phyloP scores from a whole-genome alignment of 2,329 filamentous ascomycete species.

The Furcasterigmium furcatum region DNA sequence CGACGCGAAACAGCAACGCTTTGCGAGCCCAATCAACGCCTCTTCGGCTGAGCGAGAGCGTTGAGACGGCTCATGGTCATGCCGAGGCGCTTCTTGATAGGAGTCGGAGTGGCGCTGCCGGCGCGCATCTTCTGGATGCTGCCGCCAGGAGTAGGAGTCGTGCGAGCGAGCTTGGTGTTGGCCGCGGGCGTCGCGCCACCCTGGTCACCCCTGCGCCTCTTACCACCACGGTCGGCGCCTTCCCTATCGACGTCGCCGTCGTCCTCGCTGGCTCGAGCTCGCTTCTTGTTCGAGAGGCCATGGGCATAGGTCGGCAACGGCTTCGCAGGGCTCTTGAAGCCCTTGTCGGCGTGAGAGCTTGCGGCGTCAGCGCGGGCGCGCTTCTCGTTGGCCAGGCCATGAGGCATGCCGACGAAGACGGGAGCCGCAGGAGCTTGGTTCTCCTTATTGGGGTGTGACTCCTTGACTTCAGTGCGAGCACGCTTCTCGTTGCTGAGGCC shows the following conservation, averaged over 20 bases:
- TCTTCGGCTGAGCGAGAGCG: slow-evolving; percentile 59
- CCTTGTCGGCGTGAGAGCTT: slow-evolving; percentile 45
- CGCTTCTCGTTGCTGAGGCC: slow-evolving; percentile 66
- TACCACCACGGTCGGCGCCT: slow-evolving; percentile 48
- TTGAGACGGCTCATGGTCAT: slow-evolving; percentile 58
- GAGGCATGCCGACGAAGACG: slow-evolving; percentile 42
- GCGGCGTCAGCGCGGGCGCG: slow-evolving; percentile 44
- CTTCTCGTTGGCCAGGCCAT: slow-evolving; percentile 66
- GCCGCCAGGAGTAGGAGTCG: slow-evolving; percentile 26
- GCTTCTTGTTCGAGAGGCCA: slow-evolving; percentile 65
- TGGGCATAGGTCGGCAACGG: slow-evolving; percentile 46
- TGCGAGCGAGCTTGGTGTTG: background rate
- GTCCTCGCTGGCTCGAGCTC: slow-evolving; percentile 52
- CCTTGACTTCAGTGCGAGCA: slow-evolving; percentile 13
- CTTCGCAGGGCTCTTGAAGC: slow-evolving; percentile 17
- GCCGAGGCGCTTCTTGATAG: slow-evolving; percentile 48
- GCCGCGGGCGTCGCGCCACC: slow-evolving; percentile 9
- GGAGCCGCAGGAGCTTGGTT: slow-evolving; percentile 41
- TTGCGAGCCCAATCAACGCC: slow-evolving; percentile 32
- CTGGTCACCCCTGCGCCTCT: slow-evolving; percentile 53
- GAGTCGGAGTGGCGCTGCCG: slow-evolving; percentile 28
- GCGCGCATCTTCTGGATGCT: slow-evolving; percentile 27
- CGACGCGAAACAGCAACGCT: background rate
- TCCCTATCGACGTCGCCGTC: slow-evolving; percentile 58
- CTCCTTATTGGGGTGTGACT: slow-evolving; percentile 49